Conservation (phyloP, 179 eudicot species). For the Patellifolia procumbens region DNA sequence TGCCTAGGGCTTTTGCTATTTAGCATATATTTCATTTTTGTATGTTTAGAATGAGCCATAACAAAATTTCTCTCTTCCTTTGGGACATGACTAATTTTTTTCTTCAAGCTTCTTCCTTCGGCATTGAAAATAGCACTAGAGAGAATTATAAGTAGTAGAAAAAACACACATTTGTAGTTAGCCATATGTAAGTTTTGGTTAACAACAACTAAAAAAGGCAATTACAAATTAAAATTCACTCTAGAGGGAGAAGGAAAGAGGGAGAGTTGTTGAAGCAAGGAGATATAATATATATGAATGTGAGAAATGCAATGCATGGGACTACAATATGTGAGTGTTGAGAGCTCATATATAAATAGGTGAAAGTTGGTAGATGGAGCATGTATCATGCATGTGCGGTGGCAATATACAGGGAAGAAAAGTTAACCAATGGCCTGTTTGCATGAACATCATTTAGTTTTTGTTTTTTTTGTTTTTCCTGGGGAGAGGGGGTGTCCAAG, state of each 20-base stretch:
- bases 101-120: slow-evolving; percentile 21
- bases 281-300: background rate
- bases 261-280: background rate
- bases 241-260: no score
- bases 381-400: slow-evolving; percentile 14
- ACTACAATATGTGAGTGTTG: background rate
- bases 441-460: background rate
- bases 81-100: background rate
- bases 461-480: background rate
- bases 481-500: background rate
- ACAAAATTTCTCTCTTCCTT: background rate
- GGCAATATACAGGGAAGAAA: background rate
- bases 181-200: slow-evolving; percentile 14
- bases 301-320: background rate
- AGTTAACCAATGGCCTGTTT: background rate
- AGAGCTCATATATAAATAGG: background rate
- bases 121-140: slow-evolving; percentile 8
- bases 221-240: no score
- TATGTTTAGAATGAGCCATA: background rate
- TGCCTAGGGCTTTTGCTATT: background rate
- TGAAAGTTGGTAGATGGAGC: background rate
- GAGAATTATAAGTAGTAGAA: slow-evolving; percentile 11
- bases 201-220: no score
- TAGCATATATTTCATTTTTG: background rate
- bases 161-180: background rate